phyloP scores from a whole-genome alignment of 495 filamentous ascomycete genomes.

The Aspergillus conjunctus region DNA sequence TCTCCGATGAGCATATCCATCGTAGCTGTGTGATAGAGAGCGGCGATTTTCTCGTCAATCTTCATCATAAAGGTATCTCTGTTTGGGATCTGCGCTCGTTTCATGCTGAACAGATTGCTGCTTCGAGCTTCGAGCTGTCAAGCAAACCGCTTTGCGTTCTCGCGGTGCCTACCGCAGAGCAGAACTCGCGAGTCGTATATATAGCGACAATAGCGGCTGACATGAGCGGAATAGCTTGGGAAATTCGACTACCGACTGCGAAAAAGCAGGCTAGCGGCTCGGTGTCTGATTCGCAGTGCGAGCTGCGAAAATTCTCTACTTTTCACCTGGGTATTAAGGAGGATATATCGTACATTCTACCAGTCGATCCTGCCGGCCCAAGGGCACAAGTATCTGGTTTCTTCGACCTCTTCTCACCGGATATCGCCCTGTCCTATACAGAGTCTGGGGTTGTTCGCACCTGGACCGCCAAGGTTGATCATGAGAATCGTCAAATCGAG shows the following conservation, averaged over 20 bases:
- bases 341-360: conserved; percentile 79
- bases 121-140: conserved; percentile 58
- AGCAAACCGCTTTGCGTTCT: conserved; percentile 85
- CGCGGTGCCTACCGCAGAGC: conserved; percentile 66
- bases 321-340: conserved; percentile 74
- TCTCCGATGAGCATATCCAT: conserved; percentile 74
- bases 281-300: conserved; percentile 29
- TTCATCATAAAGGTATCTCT: conserved; percentile 74
- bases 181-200: conserved; percentile 54
- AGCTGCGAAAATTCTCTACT: conserved; percentile 66
- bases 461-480: conserved; percentile 81
- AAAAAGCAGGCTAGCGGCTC: conserved; percentile 26
- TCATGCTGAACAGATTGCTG: conserved; percentile 57
- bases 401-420: conserved; percentile 83
- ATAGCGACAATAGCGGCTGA: conserved; percentile 82
- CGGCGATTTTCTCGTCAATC: conserved; percentile 76
- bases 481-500: conserved; percentile 56
- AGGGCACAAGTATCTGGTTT: conserved; percentile 72
- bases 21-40: conserved; percentile 75
- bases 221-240: conserved; percentile 85
- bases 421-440: conserved; percentile 87
- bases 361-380: conserved; percentile 87
- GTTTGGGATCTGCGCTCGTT: conserved; percentile 75
- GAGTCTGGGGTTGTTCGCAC: conserved; percentile 73
- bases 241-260: conserved; percentile 54